Percentiles rank a stretch among this genome's conserved stretches.
Conservation (phyloP, 352 stramenopile species). For the Globisporangium megalacanthum region DNA sequence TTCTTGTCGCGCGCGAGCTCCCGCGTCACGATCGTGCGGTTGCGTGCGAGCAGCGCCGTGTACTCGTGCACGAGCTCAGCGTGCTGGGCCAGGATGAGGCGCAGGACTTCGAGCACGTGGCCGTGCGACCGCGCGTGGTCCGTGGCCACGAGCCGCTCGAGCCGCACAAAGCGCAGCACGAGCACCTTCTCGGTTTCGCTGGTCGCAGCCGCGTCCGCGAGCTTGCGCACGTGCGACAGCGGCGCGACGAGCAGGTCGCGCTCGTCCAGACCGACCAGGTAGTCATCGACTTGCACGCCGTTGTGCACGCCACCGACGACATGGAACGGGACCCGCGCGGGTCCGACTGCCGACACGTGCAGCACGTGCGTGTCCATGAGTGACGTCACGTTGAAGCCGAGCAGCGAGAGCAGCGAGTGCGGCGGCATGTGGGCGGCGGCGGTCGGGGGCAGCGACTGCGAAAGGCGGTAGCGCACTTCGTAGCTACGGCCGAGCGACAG, state of each 20-base stretch:
- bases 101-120: constrained; percentile 38
- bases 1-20: constrained; percentile 57
- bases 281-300: constrained; percentile 90
- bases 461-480: constrained; percentile 47
- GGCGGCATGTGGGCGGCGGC: background rate
- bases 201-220: constrained; percentile 12
- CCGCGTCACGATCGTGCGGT: constrained; percentile 34
- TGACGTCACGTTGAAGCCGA: constrained; percentile 41
- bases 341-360: constrained; percentile 36
- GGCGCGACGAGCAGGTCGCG: constrained; percentile 51
- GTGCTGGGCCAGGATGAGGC: constrained; percentile 30
- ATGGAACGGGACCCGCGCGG: constrained; percentile 33
- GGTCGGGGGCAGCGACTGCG: background rate
- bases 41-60: constrained; percentile 27
- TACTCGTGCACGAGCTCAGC: constrained; percentile 31
- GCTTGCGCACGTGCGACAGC: constrained; percentile 32
- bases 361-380: constrained; percentile 48
- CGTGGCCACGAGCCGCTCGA: constrained; percentile 31
- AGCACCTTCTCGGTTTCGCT: constrained; percentile 16
- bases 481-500: constrained; percentile 50
- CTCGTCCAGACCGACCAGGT: constrained; percentile 78
- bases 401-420: constrained; percentile 17
- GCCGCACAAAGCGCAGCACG: constrained; percentile 54
- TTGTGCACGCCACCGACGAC: constrained; percentile 51
- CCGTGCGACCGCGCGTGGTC: constrained; percentile 39